These are phyloP conservation scores for Fomitopsis serialis DNA, from an alignment of 768 basidiomycete genomes.

Conservation along the genomic window DNA sequence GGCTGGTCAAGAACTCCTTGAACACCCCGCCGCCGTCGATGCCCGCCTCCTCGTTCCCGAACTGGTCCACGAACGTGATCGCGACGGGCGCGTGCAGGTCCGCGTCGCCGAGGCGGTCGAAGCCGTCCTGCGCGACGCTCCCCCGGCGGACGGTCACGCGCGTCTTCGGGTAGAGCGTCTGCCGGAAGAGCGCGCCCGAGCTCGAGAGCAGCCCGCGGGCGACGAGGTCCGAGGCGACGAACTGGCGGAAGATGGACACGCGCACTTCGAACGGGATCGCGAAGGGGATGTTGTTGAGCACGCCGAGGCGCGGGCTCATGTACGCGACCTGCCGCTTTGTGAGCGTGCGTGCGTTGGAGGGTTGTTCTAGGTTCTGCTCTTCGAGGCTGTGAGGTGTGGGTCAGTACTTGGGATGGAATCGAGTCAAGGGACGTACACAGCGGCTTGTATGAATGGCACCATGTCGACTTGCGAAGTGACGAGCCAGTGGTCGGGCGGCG, in stretches of 20 bases:
- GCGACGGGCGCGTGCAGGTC: slow-evolving; percentile 79
- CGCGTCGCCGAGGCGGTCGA: slow-evolving; percentile 71
- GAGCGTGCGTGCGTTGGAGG: slow-evolving; percentile 25
- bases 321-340: slow-evolving; percentile 69
- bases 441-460: slow-evolving; percentile 78
- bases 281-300: slow-evolving; percentile 95
- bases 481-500: slow-evolving; percentile 82
- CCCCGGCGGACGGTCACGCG: slow-evolving; percentile 62
- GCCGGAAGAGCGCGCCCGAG: slow-evolving; percentile 8
- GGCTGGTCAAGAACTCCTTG: slow-evolving; percentile 93
- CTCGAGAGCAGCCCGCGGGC: slow-evolving; percentile 13
- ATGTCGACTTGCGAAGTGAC: slow-evolving; percentile 56
- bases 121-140: slow-evolving; percentile 86
- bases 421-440: slow-evolving; percentile 46
- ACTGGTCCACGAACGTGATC: slow-evolving; percentile 92
- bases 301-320: slow-evolving; percentile 79
- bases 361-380: slow-evolving; percentile 47
- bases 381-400: slow-evolving; percentile 44
- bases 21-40: slow-evolving; percentile 97
- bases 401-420: not conserved
- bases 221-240: slow-evolving; percentile 62
- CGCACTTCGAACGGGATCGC: slow-evolving; percentile 89
- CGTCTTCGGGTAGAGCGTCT: slow-evolving; percentile 20
- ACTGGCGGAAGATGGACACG: slow-evolving; percentile 85
- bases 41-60: slow-evolving; percentile 79